Evolutionary conservation across 1,139 yeast genomes (phyloP), one percentile per base, ranked within the genome.

Genomic region (Trichomonascaceae sp.): DNA sequence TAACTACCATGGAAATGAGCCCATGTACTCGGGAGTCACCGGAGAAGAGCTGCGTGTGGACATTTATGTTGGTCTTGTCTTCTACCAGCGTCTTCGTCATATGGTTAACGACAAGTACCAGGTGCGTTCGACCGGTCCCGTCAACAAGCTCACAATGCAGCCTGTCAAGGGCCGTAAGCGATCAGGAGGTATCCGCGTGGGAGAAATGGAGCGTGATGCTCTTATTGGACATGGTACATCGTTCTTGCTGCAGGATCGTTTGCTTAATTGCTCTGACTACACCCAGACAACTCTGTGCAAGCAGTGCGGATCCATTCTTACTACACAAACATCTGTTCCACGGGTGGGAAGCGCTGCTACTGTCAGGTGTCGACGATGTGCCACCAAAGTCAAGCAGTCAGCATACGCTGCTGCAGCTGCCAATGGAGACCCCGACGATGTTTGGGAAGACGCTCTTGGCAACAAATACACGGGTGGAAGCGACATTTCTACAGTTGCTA

Each of bases 201-300:
- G 98, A 57, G 98, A 89, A 61, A 89, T 89, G 99, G 99, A 89
- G 65, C 81, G 98, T 65, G 99, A 89, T 68, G 98, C 98, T 2
- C 67, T 89, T 50, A 85, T 89, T 56, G 99, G 98, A 42, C 98
- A 92, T 56, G 99, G 98, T 62, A 79, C 98, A n/a, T 85, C 98
- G 1, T 89, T 74, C 74, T 65, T 89, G 52, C 66, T 89, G 47
- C 98, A 89, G 59, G 99, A 89, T 57, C 78, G 99, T 62, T 68
- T 89, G 54, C 69, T 92, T 57, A 89, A 92, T 61, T 85, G 95
- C 56, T 81, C 95, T 15, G 99, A 89, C 60, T 92, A 92, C 64
- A 74, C 97, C 1, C 95, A 85, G 54, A 75, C 95, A 0, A 64
- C 92, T 9, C 62, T 89, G 35, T 89, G 99, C 64, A 82, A 92